Evolutionary conservation across 306 rosid species (phyloP).

Genomic region (Adenanthera pavonina): DNA sequence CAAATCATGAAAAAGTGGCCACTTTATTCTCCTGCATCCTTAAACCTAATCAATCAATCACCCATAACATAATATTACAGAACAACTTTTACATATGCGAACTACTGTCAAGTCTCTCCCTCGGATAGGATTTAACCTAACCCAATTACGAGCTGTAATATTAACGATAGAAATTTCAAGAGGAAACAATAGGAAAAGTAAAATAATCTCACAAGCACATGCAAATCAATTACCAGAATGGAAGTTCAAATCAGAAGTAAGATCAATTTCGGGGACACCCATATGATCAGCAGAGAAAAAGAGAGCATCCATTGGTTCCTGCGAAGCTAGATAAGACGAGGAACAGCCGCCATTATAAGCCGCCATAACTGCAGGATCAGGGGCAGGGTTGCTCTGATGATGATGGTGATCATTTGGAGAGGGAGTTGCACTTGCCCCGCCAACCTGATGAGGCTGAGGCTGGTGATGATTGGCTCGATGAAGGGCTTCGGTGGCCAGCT

Average conservation of each 20-base stretch:
- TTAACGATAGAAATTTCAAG: not conserved
- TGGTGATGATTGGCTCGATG: not conserved
- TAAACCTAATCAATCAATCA: conserved; percentile 37
- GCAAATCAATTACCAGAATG: conserved; percentile 61
- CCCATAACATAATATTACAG: not conserved
- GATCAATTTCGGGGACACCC: conserved; percentile 66
- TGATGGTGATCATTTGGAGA: conserved; percentile 12
- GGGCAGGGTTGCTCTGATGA: not conserved
- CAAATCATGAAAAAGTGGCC: conserved; percentile 58
- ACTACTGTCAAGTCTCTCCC: not conserved
- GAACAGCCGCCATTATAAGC: not conserved
- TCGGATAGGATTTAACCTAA: not conserved
- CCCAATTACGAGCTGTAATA: not conserved
- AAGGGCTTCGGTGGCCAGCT: not conserved
- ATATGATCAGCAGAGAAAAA: conserved; percentile 54
- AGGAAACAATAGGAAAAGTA: not conserved
- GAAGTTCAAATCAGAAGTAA: conserved; percentile 55
- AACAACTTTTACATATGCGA: not conserved
- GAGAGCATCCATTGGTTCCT: conserved; percentile 38
- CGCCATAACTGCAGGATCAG: conserved; percentile 3
- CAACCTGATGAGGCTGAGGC: not conserved
- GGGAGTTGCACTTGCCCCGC: not conserved
- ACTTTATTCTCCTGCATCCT: conserved; percentile 38
- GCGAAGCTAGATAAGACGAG: conserved; percentile 29
- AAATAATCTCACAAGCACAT: not conserved